Conservation (phyloP, 1,139 yeast genomes). For the Hyphopichia wangnamkhiaoensis region DNA sequence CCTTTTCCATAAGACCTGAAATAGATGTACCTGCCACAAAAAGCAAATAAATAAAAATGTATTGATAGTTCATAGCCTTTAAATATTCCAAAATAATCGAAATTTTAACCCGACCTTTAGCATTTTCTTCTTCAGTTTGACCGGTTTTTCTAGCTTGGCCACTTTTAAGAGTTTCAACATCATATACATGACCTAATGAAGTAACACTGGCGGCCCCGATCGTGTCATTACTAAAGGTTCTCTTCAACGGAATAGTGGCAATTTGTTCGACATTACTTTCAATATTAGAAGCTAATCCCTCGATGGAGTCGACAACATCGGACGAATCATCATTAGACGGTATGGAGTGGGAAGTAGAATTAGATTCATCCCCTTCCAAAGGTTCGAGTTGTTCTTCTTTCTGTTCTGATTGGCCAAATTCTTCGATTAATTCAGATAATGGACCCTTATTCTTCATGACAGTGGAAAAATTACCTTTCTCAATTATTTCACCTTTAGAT, state of each 20-base stretch:
- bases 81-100: slow-evolving; percentile 24
- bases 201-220: slow-evolving; percentile 14
- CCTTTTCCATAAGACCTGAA: slow-evolving; percentile 22
- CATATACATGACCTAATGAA: slow-evolving; percentile 18
- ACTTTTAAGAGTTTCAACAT: slow-evolving; percentile 9
- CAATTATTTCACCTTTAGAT: slow-evolving; percentile 21
- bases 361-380: slow-evolving; percentile 9
- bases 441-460: slow-evolving; percentile 12
- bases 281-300: background rate
- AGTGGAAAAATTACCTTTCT: slow-evolving; percentile 23
- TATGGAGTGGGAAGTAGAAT: slow-evolving; percentile 1
- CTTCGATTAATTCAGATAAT: slow-evolving; percentile 17
- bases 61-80: slow-evolving; percentile 26
- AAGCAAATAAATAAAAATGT: slow-evolving; percentile 21
- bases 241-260: background rate
- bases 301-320: background rate
- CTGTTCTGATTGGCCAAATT: slow-evolving; percentile 14
- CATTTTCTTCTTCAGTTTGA: slow-evolving; percentile 22
- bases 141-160: slow-evolving; percentile 17
- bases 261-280: background rate
- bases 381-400: slow-evolving; percentile 6
- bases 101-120: slow-evolving; percentile 26
- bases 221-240: background rate
- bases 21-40: slow-evolving; percentile 17
- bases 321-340: background rate